These are phyloP conservation scores for Penicillium chermesinum DNA, from an alignment of 495 filamentous ascomycete genomes.

Conservation along the genomic window DNA sequence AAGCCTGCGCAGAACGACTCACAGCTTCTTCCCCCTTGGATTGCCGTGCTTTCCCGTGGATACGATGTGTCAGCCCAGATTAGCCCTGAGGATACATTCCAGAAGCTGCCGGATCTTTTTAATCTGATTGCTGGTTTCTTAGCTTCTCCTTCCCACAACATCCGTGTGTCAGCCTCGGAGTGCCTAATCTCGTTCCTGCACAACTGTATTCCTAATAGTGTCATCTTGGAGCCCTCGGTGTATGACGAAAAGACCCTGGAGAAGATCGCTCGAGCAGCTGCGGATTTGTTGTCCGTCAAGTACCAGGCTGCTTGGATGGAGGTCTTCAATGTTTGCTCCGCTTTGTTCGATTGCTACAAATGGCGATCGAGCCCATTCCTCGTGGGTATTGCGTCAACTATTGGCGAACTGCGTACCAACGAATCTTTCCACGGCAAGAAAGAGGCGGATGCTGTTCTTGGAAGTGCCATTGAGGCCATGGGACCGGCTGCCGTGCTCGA, in stretches of 20 bases:
- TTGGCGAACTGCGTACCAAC: constrained; percentile 85
- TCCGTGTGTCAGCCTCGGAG: constrained; percentile 87
- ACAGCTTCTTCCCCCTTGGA: constrained; percentile 90
- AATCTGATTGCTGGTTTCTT: constrained; percentile 71
- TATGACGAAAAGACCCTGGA: constrained; percentile 82
- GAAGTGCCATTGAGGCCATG: constrained; percentile 80
- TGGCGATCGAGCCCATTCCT: constrained; percentile 80
- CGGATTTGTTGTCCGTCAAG: constrained; percentile 74
- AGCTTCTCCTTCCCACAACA: constrained; percentile 81
- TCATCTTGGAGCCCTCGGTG: constrained; percentile 79
- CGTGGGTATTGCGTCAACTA: constrained; percentile 60
- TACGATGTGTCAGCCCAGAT: constrained; percentile 92
- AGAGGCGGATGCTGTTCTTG: constrained; percentile 84
- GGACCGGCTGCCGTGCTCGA: constrained; percentile 75
- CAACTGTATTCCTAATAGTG: constrained; percentile 75
- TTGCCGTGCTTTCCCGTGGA: constrained; percentile 86
- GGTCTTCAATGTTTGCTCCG: constrained; percentile 84
- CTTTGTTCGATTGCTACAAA: constrained; percentile 77
- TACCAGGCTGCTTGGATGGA: constrained; percentile 95
- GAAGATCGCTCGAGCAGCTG: constrained; percentile 62
- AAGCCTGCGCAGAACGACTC: constrained; percentile 87
- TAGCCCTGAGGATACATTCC: constrained; percentile 78
- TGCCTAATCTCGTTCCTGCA: constrained; percentile 87
- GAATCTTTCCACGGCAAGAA: constrained; percentile 91
- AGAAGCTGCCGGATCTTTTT: constrained; percentile 78